Base-by-base conservation (phyloP, 2,329 filamentous ascomycete genomes). In the Mollisia scopiformis region DNA sequence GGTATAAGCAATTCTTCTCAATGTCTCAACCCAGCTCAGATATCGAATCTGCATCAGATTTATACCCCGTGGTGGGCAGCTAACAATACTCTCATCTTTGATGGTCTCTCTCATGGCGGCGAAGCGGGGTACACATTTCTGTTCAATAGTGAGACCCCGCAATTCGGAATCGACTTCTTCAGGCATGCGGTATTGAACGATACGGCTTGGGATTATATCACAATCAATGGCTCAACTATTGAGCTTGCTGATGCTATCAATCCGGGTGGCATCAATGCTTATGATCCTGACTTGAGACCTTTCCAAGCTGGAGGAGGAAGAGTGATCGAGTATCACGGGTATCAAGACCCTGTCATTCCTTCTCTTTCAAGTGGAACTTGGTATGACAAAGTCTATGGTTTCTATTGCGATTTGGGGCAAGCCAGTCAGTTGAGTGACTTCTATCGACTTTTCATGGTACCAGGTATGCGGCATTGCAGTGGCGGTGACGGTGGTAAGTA, bases 371-470 rank as follows among this genome's bases (percentile, higher is more conserved):
- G 75, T 16, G 74, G 77, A 13, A 71, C 77, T 10, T 83, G 82
- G 74, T 84, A 83, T 69, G 25, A 54, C 8, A 46, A 60, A 16
- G 57, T 60, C 2, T 57, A 57, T 13, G 8, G 25, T 25, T 79
- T 76, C 0, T 80, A 82, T 78, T 61, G 68, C 3, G 35, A 41
- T 11, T 13, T 39, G 14, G 66, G 74, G 0, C 61, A 67, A 1
- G 57, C 70, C 1, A 50, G 59, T 0, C 58, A 76, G 37, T 68
- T 81, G 14, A 78, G 81, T 61, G 67, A 71, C 1, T 82, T 80
- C 60, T 80, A 82, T 67, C 78, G 82, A 55, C 79, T 76, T 69
- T 84, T 84, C 74, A 76, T 75, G 33, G 79, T 79, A 69, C 80
- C 69, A 61, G 83, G 82, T 16, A 80, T 82, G 73, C 73, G 3